Base-by-base conservation (phyloP, 805 yeast species). In the Candida jianshihensis region DNA sequence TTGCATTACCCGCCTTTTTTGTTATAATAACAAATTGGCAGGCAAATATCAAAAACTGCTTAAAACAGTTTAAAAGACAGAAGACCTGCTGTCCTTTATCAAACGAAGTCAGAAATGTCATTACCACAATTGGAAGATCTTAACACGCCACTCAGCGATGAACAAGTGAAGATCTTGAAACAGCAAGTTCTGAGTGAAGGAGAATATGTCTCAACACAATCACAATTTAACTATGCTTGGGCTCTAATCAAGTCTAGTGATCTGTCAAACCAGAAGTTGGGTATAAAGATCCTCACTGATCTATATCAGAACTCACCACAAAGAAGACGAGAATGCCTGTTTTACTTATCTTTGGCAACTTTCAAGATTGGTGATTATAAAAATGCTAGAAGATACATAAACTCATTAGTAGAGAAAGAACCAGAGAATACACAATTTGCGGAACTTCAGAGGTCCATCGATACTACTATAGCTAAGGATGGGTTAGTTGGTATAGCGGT, bases 171-270 rank as follows among this genome's bases (percentile, higher is more conserved):
- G 13, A 72, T 88, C 1, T 70, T 92, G 21, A 79, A 75, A 44
- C 73, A 78, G 47, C 96, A 87, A 51, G 87, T 85, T 28, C 73
- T 77, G 19, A 67, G 81, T 2, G 97, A 92, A 56, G 79, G 83
- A 22, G 95, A 92, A 5, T 66, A 71, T 27, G 88, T 86, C 1
- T 70, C 89, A 0, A 71, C 84, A 0, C 97, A 88, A 57, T 81
- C 96, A 3, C 74, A 78, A 39, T 92, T 92, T 70, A 92, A 94
- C 60, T 85, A 84, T 50, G 95, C 97, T 1, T 92, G 99, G 98
- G 98, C 94, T 4, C 66, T 92, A 34, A 75, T 94, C 43, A 89
- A 87, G 57, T 78, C 95, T 2, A 54, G 59, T 34, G 67, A 70
- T 34, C 65, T 68, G 17, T 70, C 66, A 27, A 81, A 84, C 42